phyloP scores from a whole-genome alignment of 345 rosid genomes.

The Aethionema arabicum region DNA sequence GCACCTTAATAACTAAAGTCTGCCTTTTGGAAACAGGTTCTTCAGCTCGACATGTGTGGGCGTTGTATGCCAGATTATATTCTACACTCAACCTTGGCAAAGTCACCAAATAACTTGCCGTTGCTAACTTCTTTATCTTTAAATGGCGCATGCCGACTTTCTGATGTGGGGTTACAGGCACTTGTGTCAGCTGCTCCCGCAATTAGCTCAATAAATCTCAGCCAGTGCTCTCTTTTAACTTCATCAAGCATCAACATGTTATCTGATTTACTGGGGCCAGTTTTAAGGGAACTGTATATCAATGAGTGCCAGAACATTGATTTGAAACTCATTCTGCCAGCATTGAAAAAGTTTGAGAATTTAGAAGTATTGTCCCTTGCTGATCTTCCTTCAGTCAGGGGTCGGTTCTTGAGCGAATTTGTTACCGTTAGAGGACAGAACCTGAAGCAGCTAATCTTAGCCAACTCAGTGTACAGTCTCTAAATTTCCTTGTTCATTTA shows the following conservation, averaged over 20 bases:
- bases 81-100: constrained; percentile 52
- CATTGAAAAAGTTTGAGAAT: constrained; percentile 58
- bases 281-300: constrained; percentile 66
- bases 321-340: constrained; percentile 55
- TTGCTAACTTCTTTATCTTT: constrained; percentile 60
- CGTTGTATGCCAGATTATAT: constrained; percentile 73
- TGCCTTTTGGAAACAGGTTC: constrained; percentile 54
- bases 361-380: constrained; percentile 73
- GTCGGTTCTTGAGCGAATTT: constrained; percentile 54
- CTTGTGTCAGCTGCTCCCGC: constrained; percentile 65
- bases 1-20: constrained; percentile 11
- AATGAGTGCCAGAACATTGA: constrained; percentile 77
- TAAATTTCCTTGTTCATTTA: constrained; percentile 18
- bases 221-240: constrained; percentile 81
- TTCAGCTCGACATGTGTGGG: constrained; percentile 86
- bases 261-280: constrained; percentile 57
- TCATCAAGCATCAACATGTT: constrained; percentile 53
- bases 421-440: constrained; percentile 45
- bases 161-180: constrained; percentile 64
- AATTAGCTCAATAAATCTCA: constrained; percentile 68
- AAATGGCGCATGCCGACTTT: constrained; percentile 75
- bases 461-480: constrained; percentile 64
- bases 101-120: constrained; percentile 55
- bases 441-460: constrained; percentile 68
- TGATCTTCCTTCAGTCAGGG: constrained; percentile 58